Evolutionary conservation across 768 basidiomycete genomes (phyloP), one percentile per base, ranked within the genome.

Genomic region (Leccinum truebloodii): DNA sequence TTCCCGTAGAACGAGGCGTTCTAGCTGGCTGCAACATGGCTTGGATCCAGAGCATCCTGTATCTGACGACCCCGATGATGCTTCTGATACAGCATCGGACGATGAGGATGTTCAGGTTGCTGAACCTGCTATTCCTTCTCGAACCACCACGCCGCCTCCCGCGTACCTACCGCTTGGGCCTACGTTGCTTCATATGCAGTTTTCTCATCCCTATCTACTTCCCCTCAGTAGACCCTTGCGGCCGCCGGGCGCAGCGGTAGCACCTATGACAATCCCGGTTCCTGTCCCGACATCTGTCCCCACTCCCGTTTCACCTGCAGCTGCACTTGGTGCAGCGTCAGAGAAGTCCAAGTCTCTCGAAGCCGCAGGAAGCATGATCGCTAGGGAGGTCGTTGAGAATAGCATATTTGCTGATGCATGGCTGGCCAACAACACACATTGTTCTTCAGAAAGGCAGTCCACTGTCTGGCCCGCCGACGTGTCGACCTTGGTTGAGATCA

Each of bases 231-330:
- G 75, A 26, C 81, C 88, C 4, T 74, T 91, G 3, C 83, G 84
- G 1, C 82, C 86, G 1, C 86, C 86, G 1, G 87, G 80, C 1
- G 77, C 82, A 10, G 79, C 79, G 26, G 77, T 82, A 3, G 78
- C 78, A 13, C 79, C 81, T 9, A 78, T 80, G 51, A 76, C 77
- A 63, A 76, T 79, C 4, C 74, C 78, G 0, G 69, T 76, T 16
- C 72, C 78, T 14, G 69, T 79, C 4, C 75, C 75, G 3, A 77
- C 78, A 3, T 81, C 82, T n/a, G 91, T 88, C 0, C 91, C 90
- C 1, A 94, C 92, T 0, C 92, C 92, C 1, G 90, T 94, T 3
- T 94, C 92, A 0, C 92, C 92, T 20, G 90, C 89, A 4, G 88
- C 89, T 1, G 78, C 79, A 1, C 75, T 90, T 34, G 87, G 87